Base-by-base conservation (phyloP, 2,329 filamentous ascomycete species). In the Colletotrichum tabaci region DNA sequence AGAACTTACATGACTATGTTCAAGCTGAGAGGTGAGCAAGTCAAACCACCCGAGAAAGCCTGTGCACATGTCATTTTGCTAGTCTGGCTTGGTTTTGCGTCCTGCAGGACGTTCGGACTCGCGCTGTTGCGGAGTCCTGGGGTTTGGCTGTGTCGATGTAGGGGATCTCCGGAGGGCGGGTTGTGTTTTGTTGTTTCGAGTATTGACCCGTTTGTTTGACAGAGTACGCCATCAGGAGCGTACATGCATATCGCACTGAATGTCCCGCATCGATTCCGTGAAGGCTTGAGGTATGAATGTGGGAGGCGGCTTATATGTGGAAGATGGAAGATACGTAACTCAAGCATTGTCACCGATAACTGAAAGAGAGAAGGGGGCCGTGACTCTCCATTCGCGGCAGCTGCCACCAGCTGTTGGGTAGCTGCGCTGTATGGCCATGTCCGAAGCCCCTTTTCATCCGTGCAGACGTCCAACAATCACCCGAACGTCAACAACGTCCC, bases 391-490 rank as follows among this genome's bases (percentile, higher is more conserved):
- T 5, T 35, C 8, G 7, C 8, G 2, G 30, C 35, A 38, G 35
- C 35, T 38, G 35, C 8, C 2, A 9, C 35, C 35, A 38, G 35
- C 35, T 38, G 35, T 2, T 10, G 2, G 3, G 9, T 10, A 38
- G 35, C 9, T 57, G 38, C 55, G n/a, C n/a, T 38, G 18, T 56
- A 35, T 23, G 38, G n/a, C 35, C 13, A n/a, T n/a, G 35, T 42
- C 2, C 55, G 55, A 57, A 57, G 23, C 55, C 55, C 13, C 13
- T 57, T 57, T 42, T 21, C 16, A 21, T 57, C 55, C n/a, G 55
- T 57, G 55, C 55, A 57, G 5, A 42, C 13, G 55, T 57, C 55
- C 13, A 46, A 30, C 62, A 61, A 10, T 8, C 52, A 53, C 46
- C 21, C 21, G 46, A 30, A 49, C 55, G n/a, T 57, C 55, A 21